A percentile compares a stretch with the other conserved stretches of the same genome.
Evolutionary conservation across 2,329 filamentous ascomycete genomes (phyloP).

Genomic region (Phoma herbarum): DNA sequence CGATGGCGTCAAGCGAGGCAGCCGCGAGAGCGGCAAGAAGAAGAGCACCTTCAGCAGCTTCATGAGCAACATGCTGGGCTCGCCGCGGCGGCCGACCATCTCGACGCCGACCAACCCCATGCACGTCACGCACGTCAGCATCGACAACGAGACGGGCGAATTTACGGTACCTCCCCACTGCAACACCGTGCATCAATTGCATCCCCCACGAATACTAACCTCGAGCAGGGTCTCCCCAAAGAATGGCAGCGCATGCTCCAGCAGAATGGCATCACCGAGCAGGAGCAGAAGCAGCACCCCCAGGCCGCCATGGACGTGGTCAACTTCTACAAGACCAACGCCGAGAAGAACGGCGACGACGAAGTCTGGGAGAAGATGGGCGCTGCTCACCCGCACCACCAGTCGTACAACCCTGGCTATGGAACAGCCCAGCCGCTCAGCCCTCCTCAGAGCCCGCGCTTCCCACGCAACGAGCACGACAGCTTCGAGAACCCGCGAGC

Average conservation of each 20-base stretch:
- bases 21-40: constrained; percentile 51
- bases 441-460: constrained; percentile 83
- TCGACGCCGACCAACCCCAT: constrained; percentile 98
- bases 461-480: constrained; percentile 87
- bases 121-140: constrained; percentile 97
- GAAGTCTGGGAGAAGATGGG: constrained; percentile 97
- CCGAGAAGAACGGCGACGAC: constrained; percentile 80
- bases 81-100: constrained; percentile 89
- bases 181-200: too few species aligned
- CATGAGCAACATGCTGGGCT: constrained; percentile 57
- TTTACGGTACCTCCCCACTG: constrained; percentile 73
- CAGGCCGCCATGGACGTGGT: constrained; percentile 96
- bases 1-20: constrained; percentile 40
- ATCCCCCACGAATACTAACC: constrained; percentile 35
- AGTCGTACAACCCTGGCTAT: constrained; percentile 43
- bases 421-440: constrained; percentile 66
- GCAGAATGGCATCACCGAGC: constrained; percentile 94
- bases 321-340: constrained; percentile 95
- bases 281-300: constrained; percentile 93
- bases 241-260: constrained; percentile 97
- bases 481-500: constrained; percentile 98
- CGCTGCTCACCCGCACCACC: constrained; percentile 72
- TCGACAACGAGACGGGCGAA: constrained; percentile 94
- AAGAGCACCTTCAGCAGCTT: constrained; percentile 53
- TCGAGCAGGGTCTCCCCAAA: constrained; percentile 81